Conservation (phyloP, 2,329 filamentous ascomycete species). For the Fonsecaea pedrosoi region DNA sequence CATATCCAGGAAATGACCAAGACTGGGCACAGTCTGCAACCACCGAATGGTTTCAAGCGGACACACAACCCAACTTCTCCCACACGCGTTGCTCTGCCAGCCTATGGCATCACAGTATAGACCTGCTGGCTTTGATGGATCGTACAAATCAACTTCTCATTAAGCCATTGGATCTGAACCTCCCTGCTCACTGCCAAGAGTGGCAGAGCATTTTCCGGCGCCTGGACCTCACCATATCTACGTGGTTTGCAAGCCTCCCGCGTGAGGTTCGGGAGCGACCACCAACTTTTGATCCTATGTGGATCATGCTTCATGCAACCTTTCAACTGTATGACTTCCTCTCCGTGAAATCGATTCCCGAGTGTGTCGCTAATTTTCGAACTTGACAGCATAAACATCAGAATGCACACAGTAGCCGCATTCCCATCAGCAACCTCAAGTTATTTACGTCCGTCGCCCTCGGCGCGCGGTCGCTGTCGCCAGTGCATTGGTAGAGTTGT, state of each 20-base stretch:
- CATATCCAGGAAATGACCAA: constrained; percentile 13
- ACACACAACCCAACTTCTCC: constrained; percentile 6
- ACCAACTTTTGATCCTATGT: constrained; percentile 25
- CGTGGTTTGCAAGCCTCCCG: constrained; percentile 24
- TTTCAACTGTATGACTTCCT: constrained; percentile 17
- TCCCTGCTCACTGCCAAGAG: constrained; percentile 24
- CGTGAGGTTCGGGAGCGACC: constrained; percentile 14
- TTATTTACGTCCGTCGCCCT: constrained; percentile 18
- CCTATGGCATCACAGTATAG: constrained; percentile 24
- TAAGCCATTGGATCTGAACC: constrained; percentile 18
- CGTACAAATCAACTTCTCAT: constrained; percentile 24
- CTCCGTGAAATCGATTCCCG: no score
- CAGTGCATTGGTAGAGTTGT: constrained; percentile 16
- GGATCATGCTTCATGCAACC: constrained; percentile 27
- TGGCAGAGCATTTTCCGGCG: constrained; percentile 27
- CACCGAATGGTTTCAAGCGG: constrained; percentile 23
- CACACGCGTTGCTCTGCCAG: constrained; percentile 17
- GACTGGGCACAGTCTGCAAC: constrained; percentile 16
- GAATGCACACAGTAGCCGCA: constrained; percentile 27
- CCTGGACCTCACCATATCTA: constrained; percentile 25
- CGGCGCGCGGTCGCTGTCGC: constrained; percentile 23
- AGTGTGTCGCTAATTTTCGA: no score
- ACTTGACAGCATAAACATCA: constrained; percentile 18
- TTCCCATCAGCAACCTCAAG: constrained; percentile 22
- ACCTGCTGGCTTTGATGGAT: constrained; percentile 23